A percentile compares a stretch with the other conserved stretches of the same genome.
phyloP scores from a whole-genome alignment of 2,329 filamentous ascomycete species.

The Cladosporium cucumerinum region DNA sequence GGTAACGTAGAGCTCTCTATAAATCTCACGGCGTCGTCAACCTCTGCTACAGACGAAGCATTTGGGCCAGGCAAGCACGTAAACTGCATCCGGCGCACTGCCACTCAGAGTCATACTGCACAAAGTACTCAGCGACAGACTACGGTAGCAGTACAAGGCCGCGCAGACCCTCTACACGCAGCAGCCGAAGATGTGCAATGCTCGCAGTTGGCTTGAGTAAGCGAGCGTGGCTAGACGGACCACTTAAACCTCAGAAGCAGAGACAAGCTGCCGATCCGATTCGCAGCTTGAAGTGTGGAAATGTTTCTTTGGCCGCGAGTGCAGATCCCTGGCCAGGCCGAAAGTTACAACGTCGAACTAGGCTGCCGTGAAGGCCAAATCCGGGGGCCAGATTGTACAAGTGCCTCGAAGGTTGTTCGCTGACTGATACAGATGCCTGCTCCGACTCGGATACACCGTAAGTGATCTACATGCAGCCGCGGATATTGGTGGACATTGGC shows the following conservation, averaged over 20 bases:
- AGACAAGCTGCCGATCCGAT: conserved; percentile 1
- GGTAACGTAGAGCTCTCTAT: neutral
- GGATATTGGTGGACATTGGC: neutral
- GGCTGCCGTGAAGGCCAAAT: neutral
- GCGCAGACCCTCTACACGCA: neutral
- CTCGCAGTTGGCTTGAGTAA: conserved; percentile 10
- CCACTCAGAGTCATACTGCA: neutral
- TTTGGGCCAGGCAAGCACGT: neutral
- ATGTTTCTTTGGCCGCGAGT: neutral
- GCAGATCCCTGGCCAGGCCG: neutral
- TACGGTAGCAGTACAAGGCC: neutral
- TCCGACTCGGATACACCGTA: neutral
- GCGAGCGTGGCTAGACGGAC: neutral
- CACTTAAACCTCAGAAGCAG: neutral
- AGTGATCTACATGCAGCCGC: conserved; percentile 2
- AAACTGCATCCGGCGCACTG: neutral
- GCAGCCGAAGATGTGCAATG: neutral
- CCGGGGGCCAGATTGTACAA: neutral
- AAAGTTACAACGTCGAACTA: neutral
- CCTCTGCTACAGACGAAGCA: neutral
- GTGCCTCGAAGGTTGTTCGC: neutral
- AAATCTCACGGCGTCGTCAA: neutral
- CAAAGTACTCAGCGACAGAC: neutral
- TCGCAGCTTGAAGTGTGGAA: neutral
- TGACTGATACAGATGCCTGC: neutral